Conservation (phyloP, 2,329 filamentous ascomycete genomes). For the Fusarium robinianum region DNA sequence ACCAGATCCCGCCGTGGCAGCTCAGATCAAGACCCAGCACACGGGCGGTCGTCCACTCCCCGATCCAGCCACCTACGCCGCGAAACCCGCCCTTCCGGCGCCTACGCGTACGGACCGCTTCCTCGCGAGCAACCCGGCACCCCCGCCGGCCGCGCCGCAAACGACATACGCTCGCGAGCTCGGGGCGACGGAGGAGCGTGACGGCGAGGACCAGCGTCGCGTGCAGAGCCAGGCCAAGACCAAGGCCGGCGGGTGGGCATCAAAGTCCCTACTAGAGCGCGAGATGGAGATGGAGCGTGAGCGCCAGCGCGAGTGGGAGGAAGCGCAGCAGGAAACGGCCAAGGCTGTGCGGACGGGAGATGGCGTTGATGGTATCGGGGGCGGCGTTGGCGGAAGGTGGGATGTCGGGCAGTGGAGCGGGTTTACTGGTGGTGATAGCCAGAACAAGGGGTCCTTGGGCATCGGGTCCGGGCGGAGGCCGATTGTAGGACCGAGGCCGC, state of each 20-base stretch:
- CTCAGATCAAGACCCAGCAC: slow-evolving; percentile 16
- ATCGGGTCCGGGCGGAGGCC: slow-evolving; percentile 73
- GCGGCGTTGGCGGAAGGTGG: slow-evolving; percentile 71
- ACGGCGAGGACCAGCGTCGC: slow-evolving; percentile 65
- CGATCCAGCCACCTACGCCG: slow-evolving; percentile 24
- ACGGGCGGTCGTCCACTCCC: slow-evolving; percentile 28
- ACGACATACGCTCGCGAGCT: slow-evolving; percentile 61
- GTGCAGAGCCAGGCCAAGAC: slow-evolving; percentile 62
- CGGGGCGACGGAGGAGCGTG: slow-evolving; percentile 62
- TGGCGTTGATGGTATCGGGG: slow-evolving; percentile 65
- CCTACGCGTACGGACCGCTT: slow-evolving; percentile 61
- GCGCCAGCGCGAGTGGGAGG: slow-evolving; percentile 79
- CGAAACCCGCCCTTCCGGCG: slow-evolving; percentile 28
- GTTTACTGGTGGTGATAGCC: slow-evolving; percentile 74
- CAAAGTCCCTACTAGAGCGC: slow-evolving; percentile 73
- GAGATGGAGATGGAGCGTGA: slow-evolving; percentile 82
- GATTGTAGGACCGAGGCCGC: slow-evolving; percentile 77
- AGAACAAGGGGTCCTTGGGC: slow-evolving; percentile 68
- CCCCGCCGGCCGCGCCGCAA: slow-evolving; percentile 46
- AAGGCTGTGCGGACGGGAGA: slow-evolving; percentile 56
- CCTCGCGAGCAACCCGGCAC: slow-evolving; percentile 58
- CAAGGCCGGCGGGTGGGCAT: slow-evolving; percentile 65
- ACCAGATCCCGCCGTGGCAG: slow-evolving; percentile 49
- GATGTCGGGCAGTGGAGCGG: slow-evolving; percentile 77
- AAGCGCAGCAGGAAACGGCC: slow-evolving; percentile 68